Conservation (phyloP, 768 basidiomycete genomes). For the Calocybe indica region DNA sequence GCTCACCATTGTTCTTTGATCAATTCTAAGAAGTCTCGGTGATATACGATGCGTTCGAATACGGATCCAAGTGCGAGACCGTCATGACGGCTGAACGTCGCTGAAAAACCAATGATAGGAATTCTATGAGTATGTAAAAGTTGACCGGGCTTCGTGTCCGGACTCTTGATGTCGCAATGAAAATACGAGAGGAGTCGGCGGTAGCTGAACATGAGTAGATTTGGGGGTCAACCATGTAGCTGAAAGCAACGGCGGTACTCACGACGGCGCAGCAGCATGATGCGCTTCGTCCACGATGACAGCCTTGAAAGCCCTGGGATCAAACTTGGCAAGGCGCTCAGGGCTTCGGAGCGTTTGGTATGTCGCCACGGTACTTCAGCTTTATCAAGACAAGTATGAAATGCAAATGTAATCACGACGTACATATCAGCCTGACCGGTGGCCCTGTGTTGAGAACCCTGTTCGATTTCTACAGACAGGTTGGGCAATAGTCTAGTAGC, state of each 20-base stretch:
- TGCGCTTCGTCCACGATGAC: slow-evolving; percentile 93
- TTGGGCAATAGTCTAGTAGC: slow-evolving; percentile 60
- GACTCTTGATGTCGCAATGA: slow-evolving; percentile 54
- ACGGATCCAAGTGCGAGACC: slow-evolving; percentile 84
- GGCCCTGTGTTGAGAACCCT: slow-evolving; percentile 69
- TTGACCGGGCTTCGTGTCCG: slow-evolving; percentile 36
- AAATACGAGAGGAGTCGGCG: slow-evolving; percentile 82
- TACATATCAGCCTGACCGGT: slow-evolving; percentile 84
- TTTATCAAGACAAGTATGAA: not conserved
- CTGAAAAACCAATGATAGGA: slow-evolving; percentile 91
- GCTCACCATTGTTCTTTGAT: slow-evolving; percentile 83
- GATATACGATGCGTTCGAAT: slow-evolving; percentile 89
- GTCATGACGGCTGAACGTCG: slow-evolving; percentile 91
- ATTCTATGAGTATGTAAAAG: slow-evolving; percentile 41
- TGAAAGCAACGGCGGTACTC: slow-evolving; percentile 19
- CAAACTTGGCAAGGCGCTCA: slow-evolving; percentile 68
- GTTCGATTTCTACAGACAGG: slow-evolving; percentile 88
- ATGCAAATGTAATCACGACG: slow-evolving; percentile 16
- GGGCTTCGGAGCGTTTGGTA: slow-evolving; percentile 76
- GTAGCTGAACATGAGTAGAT: slow-evolving; percentile 40
- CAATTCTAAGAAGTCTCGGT: slow-evolving; percentile 88
- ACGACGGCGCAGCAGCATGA: slow-evolving; percentile 92
- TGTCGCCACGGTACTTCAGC: slow-evolving; percentile 73
- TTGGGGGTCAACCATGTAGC: not conserved
- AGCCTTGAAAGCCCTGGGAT: slow-evolving; percentile 59